Conservation (phyloP, 306 rosid species). For the Casuarina glauca region DNA sequence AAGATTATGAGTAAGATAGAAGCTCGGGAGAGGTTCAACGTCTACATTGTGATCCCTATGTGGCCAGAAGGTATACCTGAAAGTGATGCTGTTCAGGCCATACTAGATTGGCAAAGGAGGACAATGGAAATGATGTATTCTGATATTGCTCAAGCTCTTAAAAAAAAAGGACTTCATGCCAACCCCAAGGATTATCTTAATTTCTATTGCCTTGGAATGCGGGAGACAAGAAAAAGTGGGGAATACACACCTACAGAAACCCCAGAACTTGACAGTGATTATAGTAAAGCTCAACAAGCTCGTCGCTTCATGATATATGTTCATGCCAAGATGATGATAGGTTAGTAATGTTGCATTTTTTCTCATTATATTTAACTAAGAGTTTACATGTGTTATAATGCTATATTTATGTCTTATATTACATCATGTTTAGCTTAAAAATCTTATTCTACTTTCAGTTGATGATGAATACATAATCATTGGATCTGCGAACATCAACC, state of each 20-base stretch:
- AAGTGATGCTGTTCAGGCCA: slow-evolving; percentile 80
- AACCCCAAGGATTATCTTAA: slow-evolving; percentile 64
- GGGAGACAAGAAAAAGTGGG: slow-evolving; percentile 28
- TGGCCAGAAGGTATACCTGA: slow-evolving; percentile 95
- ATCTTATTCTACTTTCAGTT: slow-evolving; percentile 37
- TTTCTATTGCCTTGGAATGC: slow-evolving; percentile 84
- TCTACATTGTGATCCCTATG: slow-evolving; percentile 81
- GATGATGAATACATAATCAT: slow-evolving; percentile 90
- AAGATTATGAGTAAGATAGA: slow-evolving; percentile 90
- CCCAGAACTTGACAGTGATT: slow-evolving; percentile 63
- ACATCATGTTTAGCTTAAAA: background rate
- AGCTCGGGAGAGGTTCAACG: slow-evolving; percentile 66
- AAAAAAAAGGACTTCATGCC: slow-evolving; percentile 39
- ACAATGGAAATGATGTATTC: slow-evolving; percentile 89
- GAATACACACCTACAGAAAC: slow-evolving; percentile 54
- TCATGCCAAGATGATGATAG: slow-evolving; percentile 98
- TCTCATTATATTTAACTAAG: background rate
- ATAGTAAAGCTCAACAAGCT: slow-evolving; percentile 54
- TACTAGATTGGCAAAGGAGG: slow-evolving; percentile 81
- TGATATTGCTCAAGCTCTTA: slow-evolving; percentile 61
- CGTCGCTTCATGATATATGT: slow-evolving; percentile 92
- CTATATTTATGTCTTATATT: too few relatives aligned
- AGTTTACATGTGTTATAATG: background rate
- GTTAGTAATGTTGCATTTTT: slow-evolving; percentile 26
- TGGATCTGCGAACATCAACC: slow-evolving; percentile 92